These are phyloP conservation scores for Lagerstroemia speciosa DNA, from an alignment of 345 rosid species.

Conservation along the genomic window DNA sequence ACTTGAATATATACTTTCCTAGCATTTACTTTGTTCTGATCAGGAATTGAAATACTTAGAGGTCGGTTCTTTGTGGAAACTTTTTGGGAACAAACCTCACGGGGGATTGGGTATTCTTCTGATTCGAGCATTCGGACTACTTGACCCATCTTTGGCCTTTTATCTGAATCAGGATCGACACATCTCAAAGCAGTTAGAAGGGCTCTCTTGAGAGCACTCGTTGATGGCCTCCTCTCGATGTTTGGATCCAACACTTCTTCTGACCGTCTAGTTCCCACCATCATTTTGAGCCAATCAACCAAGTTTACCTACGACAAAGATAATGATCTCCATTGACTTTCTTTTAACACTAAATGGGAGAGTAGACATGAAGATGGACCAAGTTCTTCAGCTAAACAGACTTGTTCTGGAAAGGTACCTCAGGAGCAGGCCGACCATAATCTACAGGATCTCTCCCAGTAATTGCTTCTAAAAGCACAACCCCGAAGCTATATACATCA, in stretches of 20 bases:
- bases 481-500: slow-evolving; percentile 19
- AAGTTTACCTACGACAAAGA: slow-evolving; percentile 12
- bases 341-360: no score
- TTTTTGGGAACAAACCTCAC: slow-evolving; percentile 11
- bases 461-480: slow-evolving; percentile 18
- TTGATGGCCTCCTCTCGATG: slow-evolving; percentile 16
- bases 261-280: slow-evolving; percentile 15
- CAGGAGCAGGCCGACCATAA: slow-evolving; percentile 16
- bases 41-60: neutral
- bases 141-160: slow-evolving; percentile 17
- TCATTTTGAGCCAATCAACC: slow-evolving; percentile 20
- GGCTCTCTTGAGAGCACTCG: slow-evolving; percentile 17
- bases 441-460: slow-evolving; percentile 21
- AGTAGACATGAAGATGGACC: no score
- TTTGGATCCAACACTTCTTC: slow-evolving; percentile 18
- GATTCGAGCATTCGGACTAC: slow-evolving; percentile 18
- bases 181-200: slow-evolving; percentile 16
- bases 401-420: slow-evolving; percentile 1
- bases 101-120: slow-evolving; percentile 17
- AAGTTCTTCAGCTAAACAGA: neutral
- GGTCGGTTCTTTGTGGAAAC: neutral
- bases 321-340: neutral
- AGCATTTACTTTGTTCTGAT: neutral
- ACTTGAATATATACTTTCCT: neutral
- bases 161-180: slow-evolving; percentile 17